Evolutionary conservation across 441 rosid species (phyloP).

Genomic region (Pelargonium exstipulatum): DNA sequence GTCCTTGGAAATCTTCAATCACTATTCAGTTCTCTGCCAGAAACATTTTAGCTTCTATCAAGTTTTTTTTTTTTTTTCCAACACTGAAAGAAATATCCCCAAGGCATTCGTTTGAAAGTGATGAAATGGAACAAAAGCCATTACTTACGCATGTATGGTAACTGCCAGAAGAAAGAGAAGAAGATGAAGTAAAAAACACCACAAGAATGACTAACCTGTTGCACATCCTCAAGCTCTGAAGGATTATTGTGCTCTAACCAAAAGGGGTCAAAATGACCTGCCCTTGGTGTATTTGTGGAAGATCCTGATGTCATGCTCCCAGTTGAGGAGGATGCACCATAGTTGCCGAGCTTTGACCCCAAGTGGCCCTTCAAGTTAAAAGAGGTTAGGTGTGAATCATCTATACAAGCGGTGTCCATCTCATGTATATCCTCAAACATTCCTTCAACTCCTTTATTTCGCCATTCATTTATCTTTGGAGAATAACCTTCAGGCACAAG

Average conservation of each 20-base stretch:
- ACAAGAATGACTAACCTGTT: slow-evolving; percentile 52
- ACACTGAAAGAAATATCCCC: background rate
- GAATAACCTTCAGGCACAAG: slow-evolving; percentile 51
- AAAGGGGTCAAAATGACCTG: slow-evolving; percentile 71
- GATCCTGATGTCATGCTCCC: slow-evolving; percentile 79
- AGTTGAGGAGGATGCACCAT: slow-evolving; percentile 62
- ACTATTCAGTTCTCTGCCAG: background rate
- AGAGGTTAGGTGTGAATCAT: slow-evolving; percentile 45
- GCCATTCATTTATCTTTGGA: slow-evolving; percentile 73
- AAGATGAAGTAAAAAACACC: slow-evolving; percentile 7
- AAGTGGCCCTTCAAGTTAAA: slow-evolving; percentile 48
- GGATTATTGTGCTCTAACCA: slow-evolving; percentile 70
- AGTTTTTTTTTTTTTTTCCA: background rate
- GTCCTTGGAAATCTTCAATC: background rate
- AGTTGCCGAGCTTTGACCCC: slow-evolving; percentile 49
- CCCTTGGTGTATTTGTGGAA: slow-evolving; percentile 69
- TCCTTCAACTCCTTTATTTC: slow-evolving; percentile 73
- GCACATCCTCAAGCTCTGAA: slow-evolving; percentile 70
- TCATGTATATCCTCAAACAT: slow-evolving; percentile 92
- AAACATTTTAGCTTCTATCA: background rate
- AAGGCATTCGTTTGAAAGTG: background rate
- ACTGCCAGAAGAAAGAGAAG: background rate
- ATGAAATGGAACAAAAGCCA: background rate
- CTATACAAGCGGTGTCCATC: slow-evolving; percentile 79
- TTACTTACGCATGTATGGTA: background rate